phyloP scores from a whole-genome alignment of 75 land plant species.

The Selaginella moellendorffii region DNA sequence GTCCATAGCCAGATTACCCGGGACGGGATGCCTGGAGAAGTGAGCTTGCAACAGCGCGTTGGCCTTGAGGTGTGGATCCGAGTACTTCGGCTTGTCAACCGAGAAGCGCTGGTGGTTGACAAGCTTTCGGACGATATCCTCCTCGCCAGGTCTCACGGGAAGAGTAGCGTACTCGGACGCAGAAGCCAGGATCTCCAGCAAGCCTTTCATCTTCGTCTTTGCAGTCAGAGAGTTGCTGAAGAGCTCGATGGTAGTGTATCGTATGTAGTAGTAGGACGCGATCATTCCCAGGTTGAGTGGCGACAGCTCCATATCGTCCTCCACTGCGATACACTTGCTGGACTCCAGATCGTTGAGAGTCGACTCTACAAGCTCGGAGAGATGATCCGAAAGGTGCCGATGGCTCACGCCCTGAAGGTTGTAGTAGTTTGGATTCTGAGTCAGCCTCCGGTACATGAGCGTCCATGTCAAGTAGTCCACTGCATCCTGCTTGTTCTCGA shows the following conservation, averaged over 20 bases:
- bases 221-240: constrained; percentile 65
- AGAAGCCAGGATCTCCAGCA: constrained; percentile 63
- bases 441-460: constrained; percentile 66
- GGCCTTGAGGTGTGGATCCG: constrained; percentile 85
- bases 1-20: constrained; percentile 56
- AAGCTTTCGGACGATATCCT: constrained; percentile 56
- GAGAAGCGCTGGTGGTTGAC: constrained; percentile 77
- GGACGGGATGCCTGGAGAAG: constrained; percentile 55
- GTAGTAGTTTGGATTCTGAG: constrained; percentile 90
- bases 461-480: constrained; percentile 93
- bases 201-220: constrained; percentile 82
- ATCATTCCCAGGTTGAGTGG: constrained; percentile 75
- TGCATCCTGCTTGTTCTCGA: constrained; percentile 87
- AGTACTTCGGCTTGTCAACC: constrained; percentile 63
- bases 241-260: constrained; percentile 81
- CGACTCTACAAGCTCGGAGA: constrained; percentile 78
- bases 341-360: constrained; percentile 66
- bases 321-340: constrained; percentile 76
- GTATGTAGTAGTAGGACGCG: constrained; percentile 65
- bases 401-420: constrained; percentile 81
- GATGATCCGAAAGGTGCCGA: constrained; percentile 86
- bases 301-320: constrained; percentile 73
- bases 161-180: constrained; percentile 72
- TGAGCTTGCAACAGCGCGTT: constrained; percentile 80
- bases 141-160: constrained; percentile 84